These are phyloP conservation scores for Tubosaeta sp. DNA, from an alignment of 768 basidiomycete species.

Conservation along the genomic window DNA sequence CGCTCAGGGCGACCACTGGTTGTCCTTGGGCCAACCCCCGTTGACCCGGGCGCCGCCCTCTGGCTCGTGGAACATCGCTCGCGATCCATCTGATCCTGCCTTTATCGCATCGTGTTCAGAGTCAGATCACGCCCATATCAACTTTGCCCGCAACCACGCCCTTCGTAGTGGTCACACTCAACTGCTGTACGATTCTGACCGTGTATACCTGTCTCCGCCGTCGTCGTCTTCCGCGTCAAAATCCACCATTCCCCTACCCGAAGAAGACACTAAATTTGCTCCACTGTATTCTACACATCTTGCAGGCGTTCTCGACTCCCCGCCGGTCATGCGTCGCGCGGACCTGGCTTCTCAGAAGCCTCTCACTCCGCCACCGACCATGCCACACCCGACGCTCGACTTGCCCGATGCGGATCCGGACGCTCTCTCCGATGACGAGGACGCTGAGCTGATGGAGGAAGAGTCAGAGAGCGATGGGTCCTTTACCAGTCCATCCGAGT, in stretches of 20 bases:
- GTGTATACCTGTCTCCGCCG: conserved; percentile 28
- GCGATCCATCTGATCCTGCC: conserved; percentile 21
- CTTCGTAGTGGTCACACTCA: conserved; percentile 7
- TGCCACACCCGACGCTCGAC: conserved; percentile 33
- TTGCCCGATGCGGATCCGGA: conserved; percentile 36
- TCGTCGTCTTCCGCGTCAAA: conserved; percentile 24
- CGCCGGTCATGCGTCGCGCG: conserved; percentile 30
- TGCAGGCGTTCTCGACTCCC: conserved; percentile 33
- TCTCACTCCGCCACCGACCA: conserved; percentile 41
- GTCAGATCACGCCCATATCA: conserved; percentile 12
- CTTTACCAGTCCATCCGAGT: conserved; percentile 6
- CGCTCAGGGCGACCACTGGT: conserved; percentile 10
- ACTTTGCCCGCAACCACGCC: conserved; percentile 15
- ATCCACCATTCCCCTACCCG: conserved; percentile 23
- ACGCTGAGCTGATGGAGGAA: conserved; percentile 12
- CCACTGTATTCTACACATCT: conserved; percentile 25
- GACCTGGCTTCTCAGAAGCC: conserved; percentile 29
- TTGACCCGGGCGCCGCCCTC: conserved; percentile 14
- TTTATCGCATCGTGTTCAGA: conserved; percentile 19
- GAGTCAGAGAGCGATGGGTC: conserved; percentile 21
- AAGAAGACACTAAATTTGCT: conserved; percentile 17
- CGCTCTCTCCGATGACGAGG: conserved; percentile 8
- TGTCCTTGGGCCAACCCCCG: conserved; percentile 11
- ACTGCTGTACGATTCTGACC: conserved; percentile 17
- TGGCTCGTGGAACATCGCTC: conserved; percentile 14